phyloP scores from a whole-genome alignment of 1,284 basidiomycete species.

The Flammula alnicola region DNA sequence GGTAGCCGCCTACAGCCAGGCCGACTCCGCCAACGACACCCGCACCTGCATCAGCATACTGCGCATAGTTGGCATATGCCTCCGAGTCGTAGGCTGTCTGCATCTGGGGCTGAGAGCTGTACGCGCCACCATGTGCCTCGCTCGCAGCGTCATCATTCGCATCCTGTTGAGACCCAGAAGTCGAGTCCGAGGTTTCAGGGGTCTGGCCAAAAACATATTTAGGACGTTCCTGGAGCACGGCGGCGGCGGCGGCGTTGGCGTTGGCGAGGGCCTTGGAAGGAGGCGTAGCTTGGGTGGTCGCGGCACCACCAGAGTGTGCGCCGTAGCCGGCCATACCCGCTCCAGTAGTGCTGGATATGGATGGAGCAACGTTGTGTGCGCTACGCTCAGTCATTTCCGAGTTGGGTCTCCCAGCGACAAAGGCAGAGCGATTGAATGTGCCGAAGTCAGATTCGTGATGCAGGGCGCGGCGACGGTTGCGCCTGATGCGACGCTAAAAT shows the following conservation, averaged over 20 bases:
- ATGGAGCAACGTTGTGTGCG: conserved; percentile 39
- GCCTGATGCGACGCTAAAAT: conserved; percentile 37
- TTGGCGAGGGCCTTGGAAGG: conserved; percentile 26
- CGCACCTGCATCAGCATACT: conserved; percentile 26
- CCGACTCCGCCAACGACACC: conserved; percentile 22
- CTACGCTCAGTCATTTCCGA: conserved; percentile 37
- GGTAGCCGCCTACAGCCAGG: conserved; percentile 24
- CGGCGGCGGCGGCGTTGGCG: conserved; percentile 23
- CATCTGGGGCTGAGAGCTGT: conserved; percentile 41
- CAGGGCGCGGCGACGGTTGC: conserved; percentile 32
- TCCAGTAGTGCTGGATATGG: conserved; percentile 35
- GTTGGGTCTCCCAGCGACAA: conserved; percentile 32
- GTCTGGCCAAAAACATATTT: conserved; percentile 43
- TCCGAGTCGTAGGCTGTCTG: conserved; percentile 43
- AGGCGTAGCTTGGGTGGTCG: conserved; percentile 15
- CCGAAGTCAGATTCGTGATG: conserved; percentile 39
- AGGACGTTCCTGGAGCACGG: conserved; percentile 39
- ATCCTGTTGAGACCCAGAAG: conserved; percentile 15
- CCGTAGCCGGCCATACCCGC: conserved; percentile 22
- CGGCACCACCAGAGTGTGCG: conserved; percentile 19
- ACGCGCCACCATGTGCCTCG: conserved; percentile 38
- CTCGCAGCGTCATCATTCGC: conserved; percentile 32
- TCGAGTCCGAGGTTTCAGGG: conserved; percentile 16
- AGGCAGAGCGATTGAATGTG: conserved; percentile 37
- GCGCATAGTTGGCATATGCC: conserved; percentile 42